Evolutionary conservation across 1,284 basidiomycete species (phyloP).

Genomic region (Hemileccinum hortonii): DNA sequence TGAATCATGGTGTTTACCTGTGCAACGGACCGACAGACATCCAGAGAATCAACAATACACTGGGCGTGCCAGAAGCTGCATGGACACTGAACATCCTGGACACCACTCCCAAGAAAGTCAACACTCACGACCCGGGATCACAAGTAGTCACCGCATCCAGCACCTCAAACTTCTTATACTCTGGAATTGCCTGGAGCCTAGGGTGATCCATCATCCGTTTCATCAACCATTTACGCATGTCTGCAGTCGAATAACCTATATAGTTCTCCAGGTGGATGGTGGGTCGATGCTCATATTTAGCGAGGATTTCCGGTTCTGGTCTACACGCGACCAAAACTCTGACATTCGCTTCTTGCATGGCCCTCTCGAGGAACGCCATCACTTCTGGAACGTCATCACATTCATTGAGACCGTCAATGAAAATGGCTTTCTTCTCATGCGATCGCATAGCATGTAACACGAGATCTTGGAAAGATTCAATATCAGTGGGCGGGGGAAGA

Average conservation of each 20-base stretch:
- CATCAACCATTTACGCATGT: constrained; percentile 30
- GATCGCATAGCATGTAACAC: constrained; percentile 27
- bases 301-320: constrained; percentile 20
- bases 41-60: constrained; percentile 28
- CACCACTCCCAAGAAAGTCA: not conserved
- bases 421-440: constrained; percentile 23
- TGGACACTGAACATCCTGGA: not conserved
- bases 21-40: constrained; percentile 23
- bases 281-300: constrained; percentile 19
- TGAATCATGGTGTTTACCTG: constrained; percentile 24
- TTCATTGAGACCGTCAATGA: constrained; percentile 29
- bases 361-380: constrained; percentile 25
- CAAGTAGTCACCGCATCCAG: constrained; percentile 15
- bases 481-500: constrained; percentile 20
- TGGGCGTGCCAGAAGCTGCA: constrained; percentile 30
- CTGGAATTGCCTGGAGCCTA: constrained; percentile 25
- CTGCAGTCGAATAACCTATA: constrained; percentile 15
- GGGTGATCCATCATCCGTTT: constrained; percentile 24
- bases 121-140: constrained; percentile 23
- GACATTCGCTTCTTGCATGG: constrained; percentile 23
- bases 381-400: constrained; percentile 22
- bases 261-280: constrained; percentile 26
- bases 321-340: constrained; percentile 26
- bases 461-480: constrained; percentile 15
- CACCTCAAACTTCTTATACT: constrained; percentile 24